A percentile compares a stretch with the other conserved stretches of the same genome.
Evolutionary conservation across 495 filamentous ascomycete genomes (phyloP).

Genomic region (Amorphotheca resinae): DNA sequence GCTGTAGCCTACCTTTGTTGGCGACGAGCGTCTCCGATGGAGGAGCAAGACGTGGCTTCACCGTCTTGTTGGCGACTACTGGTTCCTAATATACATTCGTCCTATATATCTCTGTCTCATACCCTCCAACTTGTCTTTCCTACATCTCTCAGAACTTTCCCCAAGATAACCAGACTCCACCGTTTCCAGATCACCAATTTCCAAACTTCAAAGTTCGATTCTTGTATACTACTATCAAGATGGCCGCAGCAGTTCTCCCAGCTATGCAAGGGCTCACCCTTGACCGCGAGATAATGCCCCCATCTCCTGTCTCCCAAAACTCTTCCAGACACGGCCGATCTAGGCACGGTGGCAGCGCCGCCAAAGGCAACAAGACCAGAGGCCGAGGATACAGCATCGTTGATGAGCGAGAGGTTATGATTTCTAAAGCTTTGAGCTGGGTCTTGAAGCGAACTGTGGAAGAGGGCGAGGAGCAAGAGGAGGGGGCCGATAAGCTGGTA

Average conservation of each 20-base stretch:
- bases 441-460: conserved; percentile 30
- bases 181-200: conserved; percentile 2
- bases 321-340: conserved; percentile 32
- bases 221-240: conserved; percentile 7
- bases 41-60: conserved; percentile 4
- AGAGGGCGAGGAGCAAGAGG: conserved; percentile 26
- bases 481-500: conserved; percentile 25
- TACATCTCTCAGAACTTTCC: neutral
- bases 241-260: conserved; percentile 20
- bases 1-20: neutral
- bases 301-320: conserved; percentile 30
- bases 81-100: conserved; percentile 2
- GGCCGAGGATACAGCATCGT: conserved; percentile 30
- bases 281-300: conserved; percentile 30
- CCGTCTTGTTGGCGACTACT: conserved; percentile 7
- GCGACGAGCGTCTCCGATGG: neutral
- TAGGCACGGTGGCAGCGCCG: conserved; percentile 28
- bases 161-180: conserved; percentile 1
- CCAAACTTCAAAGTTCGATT: neutral
- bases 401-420: conserved; percentile 28
- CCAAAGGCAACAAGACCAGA: conserved; percentile 24
- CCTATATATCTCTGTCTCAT: neutral
- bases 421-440: conserved; percentile 31
- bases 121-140: neutral
- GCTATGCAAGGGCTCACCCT: conserved; percentile 17